phyloP scores from a whole-genome alignment of 2,329 filamentous ascomycete species.

The Fusarium cicatricum region DNA sequence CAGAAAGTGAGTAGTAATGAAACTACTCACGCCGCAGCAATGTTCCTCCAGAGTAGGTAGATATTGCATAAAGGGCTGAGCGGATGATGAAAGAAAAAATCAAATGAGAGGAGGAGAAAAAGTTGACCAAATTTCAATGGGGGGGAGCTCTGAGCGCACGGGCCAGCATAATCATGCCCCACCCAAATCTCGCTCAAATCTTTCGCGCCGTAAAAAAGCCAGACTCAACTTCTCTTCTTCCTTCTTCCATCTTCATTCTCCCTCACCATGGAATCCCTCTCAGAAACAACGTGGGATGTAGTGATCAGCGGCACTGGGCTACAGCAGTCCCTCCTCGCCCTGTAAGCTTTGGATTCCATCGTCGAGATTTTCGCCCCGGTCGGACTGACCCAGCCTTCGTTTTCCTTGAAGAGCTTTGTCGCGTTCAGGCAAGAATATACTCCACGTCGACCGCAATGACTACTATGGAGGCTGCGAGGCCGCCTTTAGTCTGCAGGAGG shows the following conservation, averaged over 20 bases:
- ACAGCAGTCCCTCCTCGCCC: conserved; percentile 79
- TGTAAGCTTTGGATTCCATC: conserved; percentile 64
- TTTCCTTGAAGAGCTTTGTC: conserved; percentile 78
- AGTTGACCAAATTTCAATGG: conserved; percentile 20
- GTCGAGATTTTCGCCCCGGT: conserved; percentile 41
- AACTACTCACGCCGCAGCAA: conserved; percentile 58
- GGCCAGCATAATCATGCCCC: conserved; percentile 39
- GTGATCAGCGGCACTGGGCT: conserved; percentile 81
- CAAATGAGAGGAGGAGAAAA: conserved; percentile 32
- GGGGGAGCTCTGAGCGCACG: conserved; percentile 21
- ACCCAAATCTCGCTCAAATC: conserved; percentile 35
- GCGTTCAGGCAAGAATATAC: conserved; percentile 87
- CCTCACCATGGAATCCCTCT: conserved; percentile 73
- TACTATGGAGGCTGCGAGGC: conserved; percentile 91
- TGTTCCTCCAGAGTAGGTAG: conserved; percentile 39
- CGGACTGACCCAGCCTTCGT: conserved; percentile 45
- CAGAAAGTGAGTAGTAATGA: conserved; percentile 57
- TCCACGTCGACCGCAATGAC: conserved; percentile 87
- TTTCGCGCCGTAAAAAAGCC: conserved; percentile 23
- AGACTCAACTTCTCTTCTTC: conserved; percentile 17
- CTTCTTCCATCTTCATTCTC: conserved; percentile 27
- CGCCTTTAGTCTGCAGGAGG: conserved; percentile 84
- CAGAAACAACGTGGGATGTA: conserved; percentile 80
- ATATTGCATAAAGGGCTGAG: conserved; percentile 45
- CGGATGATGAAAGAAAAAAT: conserved; percentile 38